Conservation (phyloP, 257 asterid species). For the Plectranthus barbatus region DNA sequence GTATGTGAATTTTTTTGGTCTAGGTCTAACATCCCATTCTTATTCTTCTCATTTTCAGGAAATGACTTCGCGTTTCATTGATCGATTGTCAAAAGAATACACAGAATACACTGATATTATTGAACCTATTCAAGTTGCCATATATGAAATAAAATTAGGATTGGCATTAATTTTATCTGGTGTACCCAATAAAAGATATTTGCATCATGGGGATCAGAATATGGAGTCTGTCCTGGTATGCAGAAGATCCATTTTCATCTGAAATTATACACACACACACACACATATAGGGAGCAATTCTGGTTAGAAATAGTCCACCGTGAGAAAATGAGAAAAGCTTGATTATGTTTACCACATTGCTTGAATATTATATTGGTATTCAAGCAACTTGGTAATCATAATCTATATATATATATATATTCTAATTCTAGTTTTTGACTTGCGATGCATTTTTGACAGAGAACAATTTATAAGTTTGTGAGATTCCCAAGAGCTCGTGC, state of each 20-base stretch:
- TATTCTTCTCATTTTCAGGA: conserved; percentile 36
- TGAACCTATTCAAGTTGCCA: conserved; percentile 72
- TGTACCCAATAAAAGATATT: conserved; percentile 21
- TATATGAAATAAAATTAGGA: conserved; percentile 89
- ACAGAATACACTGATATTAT: conserved; percentile 54
- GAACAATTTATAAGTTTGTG: conserved; percentile 46
- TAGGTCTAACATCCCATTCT: conserved; percentile 3
- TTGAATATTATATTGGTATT: too few relatives aligned
- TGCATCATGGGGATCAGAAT: conserved; percentile 31
- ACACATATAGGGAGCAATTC: too few relatives aligned
- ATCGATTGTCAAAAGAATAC: conserved; percentile 55
- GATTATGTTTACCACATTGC: too few relatives aligned
- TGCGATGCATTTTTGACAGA: conserved; percentile 23
- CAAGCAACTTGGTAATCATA: too few relatives aligned
- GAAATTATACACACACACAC: too few relatives aligned
- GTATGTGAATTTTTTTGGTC: not conserved
- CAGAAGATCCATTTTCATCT: conserved; percentile 7
- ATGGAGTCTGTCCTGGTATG: conserved; percentile 46
- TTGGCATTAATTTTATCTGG: conserved; percentile 55
- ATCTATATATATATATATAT: too few relatives aligned
- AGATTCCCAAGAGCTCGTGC: conserved; percentile 68
- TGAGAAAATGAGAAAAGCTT: too few relatives aligned
- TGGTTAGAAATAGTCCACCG: too few relatives aligned
- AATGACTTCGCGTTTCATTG: conserved; percentile 50
- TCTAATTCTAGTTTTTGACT: conserved; percentile 14